Evolutionary conservation across 2,329 filamentous ascomycete species (phyloP).

Genomic region (Neofusicoccum cordaticola): DNA sequence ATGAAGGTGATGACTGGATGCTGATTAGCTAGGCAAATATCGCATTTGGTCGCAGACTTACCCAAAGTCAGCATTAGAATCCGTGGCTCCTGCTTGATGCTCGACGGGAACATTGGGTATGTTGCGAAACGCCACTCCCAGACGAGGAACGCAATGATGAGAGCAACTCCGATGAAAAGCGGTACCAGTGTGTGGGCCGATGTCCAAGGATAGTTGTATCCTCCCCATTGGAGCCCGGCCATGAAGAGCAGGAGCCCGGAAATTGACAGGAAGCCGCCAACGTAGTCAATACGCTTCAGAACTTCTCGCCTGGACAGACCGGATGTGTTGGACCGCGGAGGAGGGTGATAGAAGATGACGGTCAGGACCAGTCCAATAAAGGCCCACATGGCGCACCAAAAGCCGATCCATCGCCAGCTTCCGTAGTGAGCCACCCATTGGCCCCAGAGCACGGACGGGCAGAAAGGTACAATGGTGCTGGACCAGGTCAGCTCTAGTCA

Average conservation of each 20-base stretch:
- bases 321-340: constrained; percentile 31
- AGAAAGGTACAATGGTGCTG: constrained; percentile 34
- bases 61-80: constrained; percentile 52
- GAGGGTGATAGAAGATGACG: constrained; percentile 27
- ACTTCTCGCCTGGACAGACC: constrained; percentile 30
- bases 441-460: constrained; percentile 31
- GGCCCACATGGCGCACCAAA: constrained; percentile 30
- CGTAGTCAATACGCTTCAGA: constrained; percentile 32
- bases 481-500: background rate
- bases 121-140: constrained; percentile 39
- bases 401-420: constrained; percentile 32
- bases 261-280: constrained; percentile 31
- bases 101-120: constrained; percentile 39
- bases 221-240: constrained; percentile 40
- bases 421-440: constrained; percentile 30
- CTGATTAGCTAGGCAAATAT: background rate
- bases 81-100: constrained; percentile 22
- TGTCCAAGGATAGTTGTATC: constrained; percentile 39
- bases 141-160: constrained; percentile 34
- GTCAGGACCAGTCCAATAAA: constrained; percentile 29
- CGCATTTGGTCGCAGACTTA: background rate
- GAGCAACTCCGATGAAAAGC: constrained; percentile 34
- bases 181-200: constrained; percentile 37
- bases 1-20: constrained; percentile 31
- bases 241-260: constrained; percentile 36